Conservation (phyloP, 495 filamentous ascomycete species). For the Parachaetomium inaequale region DNA sequence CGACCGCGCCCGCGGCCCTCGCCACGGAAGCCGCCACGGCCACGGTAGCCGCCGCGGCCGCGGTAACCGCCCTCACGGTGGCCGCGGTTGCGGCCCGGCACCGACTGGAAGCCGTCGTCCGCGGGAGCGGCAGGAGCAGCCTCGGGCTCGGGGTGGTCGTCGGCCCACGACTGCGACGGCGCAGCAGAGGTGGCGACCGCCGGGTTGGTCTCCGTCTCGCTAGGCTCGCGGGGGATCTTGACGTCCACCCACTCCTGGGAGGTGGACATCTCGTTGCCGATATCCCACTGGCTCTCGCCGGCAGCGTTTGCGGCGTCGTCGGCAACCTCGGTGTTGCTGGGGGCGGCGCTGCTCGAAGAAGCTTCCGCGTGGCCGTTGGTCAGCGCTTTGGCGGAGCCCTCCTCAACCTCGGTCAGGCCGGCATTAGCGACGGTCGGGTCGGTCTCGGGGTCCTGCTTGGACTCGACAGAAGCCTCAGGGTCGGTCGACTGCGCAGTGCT, state of each 20-base stretch:
- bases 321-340: conserved; percentile 54
- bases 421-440: conserved; percentile 79
- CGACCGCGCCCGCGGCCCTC: conserved; percentile 29
- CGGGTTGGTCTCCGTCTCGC: conserved; percentile 68
- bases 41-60: conserved; percentile 49
- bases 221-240: conserved; percentile 61
- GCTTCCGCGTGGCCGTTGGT: conserved; percentile 51
- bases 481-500: conserved; percentile 33
- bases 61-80: conserved; percentile 52
- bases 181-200: conserved; percentile 48
- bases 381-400: conserved; percentile 40
- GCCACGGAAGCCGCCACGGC: conserved; percentile 38
- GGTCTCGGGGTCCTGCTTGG: conserved; percentile 50
- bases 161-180: conserved; percentile 41
- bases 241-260: conserved; percentile 70
- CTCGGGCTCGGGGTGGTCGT: conserved; percentile 24
- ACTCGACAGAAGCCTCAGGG: conserved; percentile 37
- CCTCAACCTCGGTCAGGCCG: conserved; percentile 63
- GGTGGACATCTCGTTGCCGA: conserved; percentile 48
- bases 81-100: conserved; percentile 55
- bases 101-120: conserved; percentile 68
- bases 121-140: conserved; percentile 15
- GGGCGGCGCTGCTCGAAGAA: conserved; percentile 35
- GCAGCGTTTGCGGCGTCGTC: conserved; percentile 63
- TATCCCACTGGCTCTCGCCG: conserved; percentile 66